phyloP scores from a whole-genome alignment of 495 filamentous ascomycete genomes.

The Lasiosphaeria ovina region DNA sequence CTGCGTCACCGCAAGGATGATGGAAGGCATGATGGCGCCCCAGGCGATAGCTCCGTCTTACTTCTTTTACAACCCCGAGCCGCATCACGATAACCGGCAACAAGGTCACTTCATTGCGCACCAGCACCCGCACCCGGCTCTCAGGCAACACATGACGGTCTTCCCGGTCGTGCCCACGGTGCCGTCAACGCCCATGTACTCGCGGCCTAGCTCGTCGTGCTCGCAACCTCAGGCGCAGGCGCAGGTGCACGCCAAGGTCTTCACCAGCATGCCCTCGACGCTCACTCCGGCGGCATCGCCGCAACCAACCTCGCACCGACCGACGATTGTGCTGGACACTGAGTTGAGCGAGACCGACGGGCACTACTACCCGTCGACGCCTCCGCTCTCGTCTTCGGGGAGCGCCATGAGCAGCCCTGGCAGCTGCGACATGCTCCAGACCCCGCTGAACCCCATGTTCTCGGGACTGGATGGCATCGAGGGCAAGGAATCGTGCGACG shows the following conservation, averaged over 20 bases:
- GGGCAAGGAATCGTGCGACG: constrained; percentile 75
- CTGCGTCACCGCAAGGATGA: constrained; percentile 18
- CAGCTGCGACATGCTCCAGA: constrained; percentile 72
- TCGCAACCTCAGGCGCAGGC: constrained; percentile 45
- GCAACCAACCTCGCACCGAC: constrained; percentile 67
- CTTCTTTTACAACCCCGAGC: constrained; percentile 87
- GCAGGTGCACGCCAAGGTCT: constrained; percentile 57
- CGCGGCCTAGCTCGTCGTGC: constrained; percentile 64
- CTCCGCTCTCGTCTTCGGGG: constrained; percentile 79
- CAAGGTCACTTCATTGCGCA: constrained; percentile 82
- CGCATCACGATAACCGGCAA: constrained; percentile 69
- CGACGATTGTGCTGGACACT: constrained; percentile 74
- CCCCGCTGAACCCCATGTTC: constrained; percentile 78
- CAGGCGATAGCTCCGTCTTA: constrained; percentile 75
- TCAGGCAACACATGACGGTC: constrained; percentile 40
- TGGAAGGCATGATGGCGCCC: constrained; percentile 47
- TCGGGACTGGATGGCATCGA: constrained; percentile 71
- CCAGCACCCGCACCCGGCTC: constrained; percentile 38
- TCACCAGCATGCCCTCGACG: constrained; percentile 53
- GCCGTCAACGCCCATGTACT: constrained; percentile 70
- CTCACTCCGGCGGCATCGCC: constrained; percentile 79
- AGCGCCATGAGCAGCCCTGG: constrained; percentile 86
- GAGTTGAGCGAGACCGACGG: constrained; percentile 65
- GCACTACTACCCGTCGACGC: constrained; percentile 81
- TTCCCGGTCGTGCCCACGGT: constrained; percentile 54